A percentile compares a stretch with the other conserved stretches of the same genome.
These are phyloP conservation scores for Arabidopsis arenosa DNA, from an alignment of 345 rosid genomes.

Conservation along the genomic window DNA sequence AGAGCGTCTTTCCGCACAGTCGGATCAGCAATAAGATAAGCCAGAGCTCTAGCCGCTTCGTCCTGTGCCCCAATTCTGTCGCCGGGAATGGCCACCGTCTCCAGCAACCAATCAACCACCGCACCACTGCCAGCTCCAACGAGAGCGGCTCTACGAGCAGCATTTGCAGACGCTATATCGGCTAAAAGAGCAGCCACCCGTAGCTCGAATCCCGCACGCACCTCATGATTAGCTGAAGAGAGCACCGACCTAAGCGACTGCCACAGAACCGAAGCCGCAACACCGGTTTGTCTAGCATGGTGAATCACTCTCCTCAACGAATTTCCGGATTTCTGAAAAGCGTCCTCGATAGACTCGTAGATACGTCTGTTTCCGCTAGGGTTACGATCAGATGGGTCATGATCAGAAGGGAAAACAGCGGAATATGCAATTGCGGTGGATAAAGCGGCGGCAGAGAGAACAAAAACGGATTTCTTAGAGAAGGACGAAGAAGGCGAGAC, in stretches of 20 bases:
- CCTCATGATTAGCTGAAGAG: constrained; percentile 94
- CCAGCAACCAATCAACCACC: constrained; percentile 95
- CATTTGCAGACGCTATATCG: constrained; percentile 85
- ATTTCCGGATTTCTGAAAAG: constrained; percentile 60
- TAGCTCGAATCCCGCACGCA: constrained; percentile 86
- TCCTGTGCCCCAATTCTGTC: constrained; percentile 83
- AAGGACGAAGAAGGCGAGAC: constrained; percentile 40
- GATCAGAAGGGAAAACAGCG: constrained; percentile 45
- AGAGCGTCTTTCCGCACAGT: constrained; percentile 70
- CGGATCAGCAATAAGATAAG: constrained; percentile 88
- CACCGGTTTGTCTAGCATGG: constrained; percentile 76
- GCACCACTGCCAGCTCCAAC: constrained; percentile 88
- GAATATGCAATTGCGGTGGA: constrained; percentile 58
- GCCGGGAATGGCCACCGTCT: constrained; percentile 65
- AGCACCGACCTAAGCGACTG: constrained; percentile 87
- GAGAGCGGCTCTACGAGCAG: constrained; percentile 75
- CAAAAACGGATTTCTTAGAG: constrained; percentile 52
- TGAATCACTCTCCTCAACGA: constrained; percentile 62
- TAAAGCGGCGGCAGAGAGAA: constrained; percentile 67
- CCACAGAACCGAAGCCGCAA: constrained; percentile 87
- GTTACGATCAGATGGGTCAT: constrained; percentile 27
- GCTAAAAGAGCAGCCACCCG: constrained; percentile 90
- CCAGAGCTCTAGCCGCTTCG: constrained; percentile 92
- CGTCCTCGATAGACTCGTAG: constrained; percentile 51
- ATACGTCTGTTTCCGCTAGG: constrained; percentile 44